Evolutionary conservation across 306 rosid species (phyloP).

Genomic region (Vicia villosa): DNA sequence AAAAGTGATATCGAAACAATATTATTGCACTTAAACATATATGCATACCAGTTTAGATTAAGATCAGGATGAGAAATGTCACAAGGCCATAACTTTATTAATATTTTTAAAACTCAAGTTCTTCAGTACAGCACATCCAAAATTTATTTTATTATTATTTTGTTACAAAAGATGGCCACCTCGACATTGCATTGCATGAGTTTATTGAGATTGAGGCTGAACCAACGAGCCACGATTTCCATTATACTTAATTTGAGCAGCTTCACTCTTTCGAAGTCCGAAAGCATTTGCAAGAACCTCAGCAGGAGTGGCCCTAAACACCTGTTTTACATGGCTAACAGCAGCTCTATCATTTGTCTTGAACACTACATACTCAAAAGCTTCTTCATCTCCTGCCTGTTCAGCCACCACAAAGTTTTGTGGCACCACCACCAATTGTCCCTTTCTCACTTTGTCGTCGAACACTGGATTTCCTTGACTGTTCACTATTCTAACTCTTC

Average conservation of each 20-base stretch:
- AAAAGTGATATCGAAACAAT: too few relatives aligned
- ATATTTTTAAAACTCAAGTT: background rate
- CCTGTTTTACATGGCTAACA: conserved; percentile 39
- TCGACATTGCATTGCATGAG: background rate
- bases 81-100: conserved; percentile 1
- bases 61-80: background rate
- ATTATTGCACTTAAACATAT: too few relatives aligned
- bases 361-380: conserved; percentile 62
- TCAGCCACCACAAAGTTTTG: conserved; percentile 58
- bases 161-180: conserved; percentile 1
- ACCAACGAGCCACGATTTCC: conserved; percentile 38
- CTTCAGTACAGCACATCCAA: background rate
- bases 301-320: conserved; percentile 44
- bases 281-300: conserved; percentile 54
- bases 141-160: conserved; percentile 16
- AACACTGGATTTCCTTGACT: conserved; percentile 45
- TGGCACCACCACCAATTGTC: conserved; percentile 59
- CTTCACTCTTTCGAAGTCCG: conserved; percentile 38
- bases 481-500: conserved; percentile 55
- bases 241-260: conserved; percentile 43
- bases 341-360: conserved; percentile 58
- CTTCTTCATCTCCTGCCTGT: conserved; percentile 45
- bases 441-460: conserved; percentile 45
- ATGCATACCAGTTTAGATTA: background rate
- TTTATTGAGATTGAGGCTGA: conserved; percentile 23